A percentile compares a stretch with the other conserved stretches of the same genome.
phyloP scores from a whole-genome alignment of 176 grass and related monocot genomes.

The Avena sativa region DNA sequence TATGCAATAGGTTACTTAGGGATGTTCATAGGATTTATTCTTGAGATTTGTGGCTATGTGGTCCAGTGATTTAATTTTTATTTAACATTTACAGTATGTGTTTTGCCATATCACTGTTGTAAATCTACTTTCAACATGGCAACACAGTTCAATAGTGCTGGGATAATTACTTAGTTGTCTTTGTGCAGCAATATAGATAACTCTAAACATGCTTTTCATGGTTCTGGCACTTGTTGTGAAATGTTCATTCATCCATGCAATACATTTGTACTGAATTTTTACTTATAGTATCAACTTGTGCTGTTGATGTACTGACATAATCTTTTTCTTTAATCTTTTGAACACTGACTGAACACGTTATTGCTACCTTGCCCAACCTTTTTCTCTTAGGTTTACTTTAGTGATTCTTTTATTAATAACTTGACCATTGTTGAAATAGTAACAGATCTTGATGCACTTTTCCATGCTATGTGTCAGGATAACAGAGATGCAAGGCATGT shows the following conservation, averaged over 20 bases:
- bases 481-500: conserved; percentile 98
- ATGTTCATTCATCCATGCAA: background rate
- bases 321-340: background rate
- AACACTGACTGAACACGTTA: background rate
- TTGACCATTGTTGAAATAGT: conserved; percentile 1
- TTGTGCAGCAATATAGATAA: background rate
- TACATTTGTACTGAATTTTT: background rate
- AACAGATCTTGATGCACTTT: conserved; percentile 30
- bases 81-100: background rate
- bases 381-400: background rate
- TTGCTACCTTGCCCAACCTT: background rate
- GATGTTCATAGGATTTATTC: conserved; percentile 1
- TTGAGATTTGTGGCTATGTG: background rate
- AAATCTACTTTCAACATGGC: background rate
- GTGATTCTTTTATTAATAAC: background rate
- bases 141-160: background rate
- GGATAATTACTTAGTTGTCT: background rate
- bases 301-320: background rate
- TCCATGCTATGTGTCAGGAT: conserved; percentile 59
- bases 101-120: background rate
- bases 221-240: background rate
- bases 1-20: conserved; percentile 1
- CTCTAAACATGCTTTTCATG: background rate
- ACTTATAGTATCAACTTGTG: background rate
- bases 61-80: conserved; percentile 18